These are phyloP conservation scores for Kalmusia sp. DNA, from an alignment of 2,329 filamentous ascomycete species.

Conservation along the genomic window DNA sequence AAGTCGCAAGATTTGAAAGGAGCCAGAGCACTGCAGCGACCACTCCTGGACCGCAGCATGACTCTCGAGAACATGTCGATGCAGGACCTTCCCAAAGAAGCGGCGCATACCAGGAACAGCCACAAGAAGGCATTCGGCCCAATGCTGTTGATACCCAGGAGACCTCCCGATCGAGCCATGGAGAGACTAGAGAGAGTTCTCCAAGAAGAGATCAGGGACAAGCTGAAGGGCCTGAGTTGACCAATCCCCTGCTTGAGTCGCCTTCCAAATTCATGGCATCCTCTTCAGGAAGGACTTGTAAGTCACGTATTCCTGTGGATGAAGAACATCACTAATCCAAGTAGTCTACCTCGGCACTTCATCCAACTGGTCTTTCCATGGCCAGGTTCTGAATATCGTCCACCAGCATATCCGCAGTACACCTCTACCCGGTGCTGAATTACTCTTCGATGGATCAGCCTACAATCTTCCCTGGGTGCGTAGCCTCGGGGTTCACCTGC, in stretches of 20 bases:
- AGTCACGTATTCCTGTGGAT: not conserved
- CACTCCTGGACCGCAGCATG: not conserved
- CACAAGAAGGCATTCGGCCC: slow-evolving; percentile 10
- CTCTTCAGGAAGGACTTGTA: slow-evolving; percentile 30
- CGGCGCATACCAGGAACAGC: slow-evolving; percentile 14
- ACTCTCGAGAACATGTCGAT: slow-evolving; percentile 5
- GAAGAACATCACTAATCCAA: not conserved
- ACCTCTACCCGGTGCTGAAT: slow-evolving; percentile 51
- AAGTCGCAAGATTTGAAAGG: slow-evolving; percentile 26
- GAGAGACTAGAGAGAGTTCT: slow-evolving; percentile 26
- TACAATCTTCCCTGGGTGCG: slow-evolving; percentile 59
- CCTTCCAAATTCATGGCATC: slow-evolving; percentile 37
- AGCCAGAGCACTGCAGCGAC: slow-evolving; percentile 1
- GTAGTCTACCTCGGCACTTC: slow-evolving; percentile 62
- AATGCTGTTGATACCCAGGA: slow-evolving; percentile 22
- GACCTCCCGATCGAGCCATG: slow-evolving; percentile 19
- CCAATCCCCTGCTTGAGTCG: slow-evolving; percentile 32
- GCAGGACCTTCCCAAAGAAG: slow-evolving; percentile 3
- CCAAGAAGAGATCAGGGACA: slow-evolving; percentile 24
- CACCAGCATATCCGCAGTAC: slow-evolving; percentile 56
- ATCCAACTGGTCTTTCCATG: slow-evolving; percentile 64
- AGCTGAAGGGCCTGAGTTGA: slow-evolving; percentile 26
- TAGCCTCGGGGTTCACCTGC: not conserved
- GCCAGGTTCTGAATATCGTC: slow-evolving; percentile 57
- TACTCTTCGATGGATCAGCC: slow-evolving; percentile 60